Conservation (phyloP, 129 eudicot species). For the Centrapalus pauciflorus region DNA sequence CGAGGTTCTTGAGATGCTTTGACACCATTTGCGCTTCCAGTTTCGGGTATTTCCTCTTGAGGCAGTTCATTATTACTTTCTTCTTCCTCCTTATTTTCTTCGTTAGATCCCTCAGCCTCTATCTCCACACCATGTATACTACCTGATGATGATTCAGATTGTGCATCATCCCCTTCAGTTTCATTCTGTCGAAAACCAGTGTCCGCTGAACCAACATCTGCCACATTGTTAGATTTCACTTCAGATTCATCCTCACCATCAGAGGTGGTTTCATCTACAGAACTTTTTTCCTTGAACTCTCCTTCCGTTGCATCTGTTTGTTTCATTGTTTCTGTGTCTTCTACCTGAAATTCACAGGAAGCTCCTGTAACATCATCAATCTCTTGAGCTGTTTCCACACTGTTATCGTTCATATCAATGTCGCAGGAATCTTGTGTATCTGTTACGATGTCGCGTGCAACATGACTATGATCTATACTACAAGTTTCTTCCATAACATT, state of each 20-base stretch:
- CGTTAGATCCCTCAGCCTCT: constrained; percentile 20
- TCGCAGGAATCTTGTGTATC: constrained; percentile 21
- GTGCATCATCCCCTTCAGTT: constrained; percentile 28
- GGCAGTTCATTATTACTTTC: constrained; percentile 4
- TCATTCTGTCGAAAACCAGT: constrained; percentile 12
- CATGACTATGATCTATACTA: constrained; percentile 15
- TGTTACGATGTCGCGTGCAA: constrained; percentile 7
- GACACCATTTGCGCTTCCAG: constrained; percentile 9
- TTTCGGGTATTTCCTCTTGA: constrained; percentile 10
- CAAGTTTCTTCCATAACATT: constrained; percentile 22
- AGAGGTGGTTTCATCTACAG: constrained; percentile 14
- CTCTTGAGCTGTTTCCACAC: constrained; percentile 29
- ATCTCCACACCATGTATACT: constrained; percentile 13
- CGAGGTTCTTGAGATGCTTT: constrained; percentile 22
- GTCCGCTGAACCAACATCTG: constrained; percentile 10
- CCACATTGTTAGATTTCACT: constrained; percentile 18
- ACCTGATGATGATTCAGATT: constrained; percentile 34
- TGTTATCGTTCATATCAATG: constrained; percentile 16
- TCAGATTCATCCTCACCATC: constrained; percentile 27
- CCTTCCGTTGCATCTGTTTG: constrained; percentile 6
- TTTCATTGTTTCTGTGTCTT: constrained; percentile 17
- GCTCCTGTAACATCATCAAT: constrained; percentile 23
- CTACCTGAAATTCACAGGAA: constrained; percentile 19
- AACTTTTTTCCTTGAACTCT: constrained; percentile 17
- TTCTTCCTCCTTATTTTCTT: constrained; percentile 17